phyloP scores from a whole-genome alignment of 2,329 filamentous ascomycete species.

The Aspergillus ibericus region DNA sequence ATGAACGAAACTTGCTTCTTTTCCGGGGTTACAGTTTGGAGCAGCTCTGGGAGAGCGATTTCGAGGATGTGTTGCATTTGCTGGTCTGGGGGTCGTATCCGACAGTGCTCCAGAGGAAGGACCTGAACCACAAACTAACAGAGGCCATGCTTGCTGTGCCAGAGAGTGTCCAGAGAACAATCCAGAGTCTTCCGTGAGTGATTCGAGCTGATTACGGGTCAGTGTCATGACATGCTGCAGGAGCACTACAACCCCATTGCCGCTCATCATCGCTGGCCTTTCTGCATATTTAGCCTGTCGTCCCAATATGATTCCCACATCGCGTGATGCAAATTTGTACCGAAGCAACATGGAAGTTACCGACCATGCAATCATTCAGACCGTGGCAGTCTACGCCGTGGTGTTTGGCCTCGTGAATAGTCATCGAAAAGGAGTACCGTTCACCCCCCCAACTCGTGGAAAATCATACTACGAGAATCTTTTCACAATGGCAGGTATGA shows the following conservation, averaged over 20 bases:
- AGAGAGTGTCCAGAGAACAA: conserved; percentile 21
- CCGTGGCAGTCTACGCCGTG: conserved; percentile 27
- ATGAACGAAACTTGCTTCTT: conserved; percentile 27
- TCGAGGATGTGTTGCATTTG: conserved; percentile 35
- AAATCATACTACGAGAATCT: conserved; percentile 58
- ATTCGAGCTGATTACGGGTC: no score
- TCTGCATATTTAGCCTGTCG: conserved; percentile 27
- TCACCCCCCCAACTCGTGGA: conserved; percentile 31
- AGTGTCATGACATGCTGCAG: no score
- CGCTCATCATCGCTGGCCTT: conserved; percentile 31
- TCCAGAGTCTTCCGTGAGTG: conserved; percentile 28
- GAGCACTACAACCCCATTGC: conserved; percentile 21
- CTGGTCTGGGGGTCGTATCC: conserved; percentile 33
- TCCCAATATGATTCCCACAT: conserved; percentile 24
- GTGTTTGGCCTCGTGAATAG: conserved; percentile 27
- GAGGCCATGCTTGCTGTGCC: conserved; percentile 24
- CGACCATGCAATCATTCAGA: conserved; percentile 27
- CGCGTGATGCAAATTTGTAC: conserved; percentile 23
- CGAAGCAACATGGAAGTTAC: conserved; percentile 19
- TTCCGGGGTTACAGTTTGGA: conserved; percentile 32
- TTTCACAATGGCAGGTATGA: conserved; percentile 55
- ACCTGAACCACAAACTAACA: conserved; percentile 22
- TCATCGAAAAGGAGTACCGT: conserved; percentile 25
- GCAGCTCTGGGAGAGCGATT: conserved; percentile 32
- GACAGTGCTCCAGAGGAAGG: conserved; percentile 18